Conservation (phyloP, 352 stramenopile genomes). For the Hyaloperonospora arabidopsidis region DNA sequence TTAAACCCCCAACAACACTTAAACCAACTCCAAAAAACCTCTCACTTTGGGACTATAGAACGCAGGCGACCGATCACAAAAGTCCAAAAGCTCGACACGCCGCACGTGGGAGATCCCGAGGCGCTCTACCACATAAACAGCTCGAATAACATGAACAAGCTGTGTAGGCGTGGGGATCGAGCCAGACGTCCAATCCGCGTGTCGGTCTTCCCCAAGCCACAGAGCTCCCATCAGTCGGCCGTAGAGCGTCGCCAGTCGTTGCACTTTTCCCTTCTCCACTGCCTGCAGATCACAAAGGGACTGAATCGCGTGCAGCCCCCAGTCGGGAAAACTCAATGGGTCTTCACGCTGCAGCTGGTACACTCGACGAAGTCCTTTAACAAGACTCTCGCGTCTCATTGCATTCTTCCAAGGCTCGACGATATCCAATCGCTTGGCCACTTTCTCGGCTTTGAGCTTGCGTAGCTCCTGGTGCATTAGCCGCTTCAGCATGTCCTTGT, state of each 20-base stretch:
- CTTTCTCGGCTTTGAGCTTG: slow-evolving; percentile 66
- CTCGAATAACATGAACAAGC: slow-evolving; percentile 47
- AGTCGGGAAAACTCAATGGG: slow-evolving; percentile 16
- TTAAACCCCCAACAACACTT: neutral
- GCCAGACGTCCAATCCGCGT: slow-evolving; percentile 35
- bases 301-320: slow-evolving; percentile 53
- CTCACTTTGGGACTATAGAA: slow-evolving; percentile 44
- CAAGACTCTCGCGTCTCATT: slow-evolving; percentile 35
- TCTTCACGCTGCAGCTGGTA: slow-evolving; percentile 33
- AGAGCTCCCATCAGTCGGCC: slow-evolving; percentile 41
- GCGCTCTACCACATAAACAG: slow-evolving; percentile 70
- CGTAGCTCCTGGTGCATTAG: slow-evolving; percentile 82
- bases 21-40: neutral
- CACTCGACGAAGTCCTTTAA: slow-evolving; percentile 34
- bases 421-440: slow-evolving; percentile 40
- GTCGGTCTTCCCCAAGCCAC: slow-evolving; percentile 44
- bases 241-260: slow-evolving; percentile 45
- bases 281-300: slow-evolving; percentile 55
- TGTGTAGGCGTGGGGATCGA: slow-evolving; percentile 40
- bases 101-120: slow-evolving; percentile 54
- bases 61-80: slow-evolving; percentile 42
- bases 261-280: slow-evolving; percentile 41
- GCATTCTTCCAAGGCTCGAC: slow-evolving; percentile 57
- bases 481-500: slow-evolving; percentile 85
- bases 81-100: slow-evolving; percentile 58